Conservation (phyloP, 179 eudicot genomes). For the Actinidia polygama region DNA sequence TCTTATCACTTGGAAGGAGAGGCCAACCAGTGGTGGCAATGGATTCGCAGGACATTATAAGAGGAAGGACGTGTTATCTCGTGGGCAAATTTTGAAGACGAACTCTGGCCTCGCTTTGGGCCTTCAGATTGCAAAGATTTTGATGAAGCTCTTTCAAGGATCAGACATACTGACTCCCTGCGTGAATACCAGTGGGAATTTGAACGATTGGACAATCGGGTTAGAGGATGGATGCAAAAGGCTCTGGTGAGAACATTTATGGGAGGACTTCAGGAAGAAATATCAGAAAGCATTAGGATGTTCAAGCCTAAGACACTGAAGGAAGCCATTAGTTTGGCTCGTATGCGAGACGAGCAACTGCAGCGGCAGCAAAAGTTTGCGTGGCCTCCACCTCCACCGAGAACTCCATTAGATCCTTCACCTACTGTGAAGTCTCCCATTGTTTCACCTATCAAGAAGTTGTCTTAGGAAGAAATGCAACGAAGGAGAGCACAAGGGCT, state of each 20-base stretch:
- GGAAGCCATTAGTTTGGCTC: neutral
- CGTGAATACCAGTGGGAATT: no score
- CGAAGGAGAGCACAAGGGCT: no score
- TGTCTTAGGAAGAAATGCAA: no score
- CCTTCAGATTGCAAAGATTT: neutral
- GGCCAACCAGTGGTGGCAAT: constrained; percentile 1
- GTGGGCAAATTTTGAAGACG: neutral
- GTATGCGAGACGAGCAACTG: no score
- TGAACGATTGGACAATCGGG: neutral
- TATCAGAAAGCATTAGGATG: neutral
- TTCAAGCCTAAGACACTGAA: neutral
- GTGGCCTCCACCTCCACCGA: no score
- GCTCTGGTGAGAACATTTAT: neutral
- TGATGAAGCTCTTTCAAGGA: neutral
- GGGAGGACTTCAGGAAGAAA: neutral
- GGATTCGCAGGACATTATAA: neutral
- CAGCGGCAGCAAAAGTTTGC: no score
- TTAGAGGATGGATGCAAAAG: neutral
- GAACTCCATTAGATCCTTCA: no score
- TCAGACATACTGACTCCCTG: neutral
- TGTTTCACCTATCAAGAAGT: no score
- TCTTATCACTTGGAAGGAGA: neutral
- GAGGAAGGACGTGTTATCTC: neutral
- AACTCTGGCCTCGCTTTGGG: neutral
- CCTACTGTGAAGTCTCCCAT: no score